Base-by-base conservation (phyloP, 805 yeast genomes). In the Zygotorulaspora danielsina region DNA sequence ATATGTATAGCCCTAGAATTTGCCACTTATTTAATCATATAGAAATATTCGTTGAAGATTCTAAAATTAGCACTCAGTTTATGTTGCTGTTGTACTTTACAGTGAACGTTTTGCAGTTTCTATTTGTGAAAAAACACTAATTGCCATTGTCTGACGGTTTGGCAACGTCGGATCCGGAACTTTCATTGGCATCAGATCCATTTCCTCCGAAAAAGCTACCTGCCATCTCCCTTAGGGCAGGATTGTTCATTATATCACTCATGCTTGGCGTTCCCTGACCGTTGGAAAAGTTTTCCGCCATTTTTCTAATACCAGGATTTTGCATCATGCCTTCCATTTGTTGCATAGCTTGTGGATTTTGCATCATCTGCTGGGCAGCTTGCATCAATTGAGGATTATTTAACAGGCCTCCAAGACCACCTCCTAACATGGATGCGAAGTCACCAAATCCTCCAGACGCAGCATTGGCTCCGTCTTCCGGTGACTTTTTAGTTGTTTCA, bases 301-400 rank as follows among this genome's bases (percentile, higher is more conserved):
- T 84, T 59, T 81, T 82, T 57, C 78, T 79, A 19, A 88, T 59
- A 50, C 79, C 76, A 13, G 96, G 96, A 63, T 86, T 84, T 63
- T 67, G 76, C 85, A 89, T 76, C 59, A 89, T 66, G 25, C 77
- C 75, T 48, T 69, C 73, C 69, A 88, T 65, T 34, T 78, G 77
- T 45, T 67, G 70, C 71, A 88, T 66, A 34, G 93, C 86, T 24
- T 68, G 73, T 25, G 97, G 96, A 60, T 88, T 79, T 38, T 78
- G 76, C 96, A 87, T 85, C 78, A 87, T 71, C 57, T 76, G 75
- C 64, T 84, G 89, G 31, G 95, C 95, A 61, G 88, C 88, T 63
- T 81, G 84, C 82, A 82, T 82, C 45, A 90, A 64, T 64, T 81
- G 90, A n/a, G 98, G 98, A 65, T 89, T 88, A 64, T 75, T 79